Base-by-base conservation (phyloP, 306 rosid species). In the Fagus crenata region DNA sequence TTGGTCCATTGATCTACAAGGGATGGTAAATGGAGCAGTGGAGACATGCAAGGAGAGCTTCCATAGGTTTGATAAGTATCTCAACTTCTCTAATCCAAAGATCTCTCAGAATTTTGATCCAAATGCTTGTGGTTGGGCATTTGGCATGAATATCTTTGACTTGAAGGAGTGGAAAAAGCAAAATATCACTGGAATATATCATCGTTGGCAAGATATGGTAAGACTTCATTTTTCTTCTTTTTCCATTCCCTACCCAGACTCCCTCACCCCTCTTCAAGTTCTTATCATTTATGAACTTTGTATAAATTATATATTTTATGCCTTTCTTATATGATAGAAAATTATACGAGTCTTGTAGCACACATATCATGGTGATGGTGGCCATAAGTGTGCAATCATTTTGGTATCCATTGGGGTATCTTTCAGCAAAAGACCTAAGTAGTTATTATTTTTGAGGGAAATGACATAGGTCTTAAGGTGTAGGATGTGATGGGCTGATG, bases 31-130 rank as follows among this genome's bases (percentile, higher is more conserved):
- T 84, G 98, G 97, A 60, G 97, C 98, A n/a, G 98, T 95, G 80
- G 97, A 92, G 86, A 95, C 98, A 78, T 95, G 97, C 82, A 95
- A 95, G 86, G 97, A 92, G 88, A 95, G 98, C 86, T 95, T 95
- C 84, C 98, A 95, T 81, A 87, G 97, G 89, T 95, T 90, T 82
- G 98, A 95, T 81, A 95, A 95, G 87, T 95, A 95, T 87, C 91
- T 95, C 75, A 92, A 95, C 84, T 95, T 95, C 84, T 85, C 97
- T 75, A 90, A 90, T 77, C 98, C 93, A 49, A 73, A 84, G 78
- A 95, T 95, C 82, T 90, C 95, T 40, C 84, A 83, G 31, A 95
- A 95, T 79, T 95, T 95, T 53, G 87, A 89, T 85, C 97, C 95
- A 40, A 86, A 90, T 85, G 97, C 97, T 61, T 95, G 97, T 88